Conservation (phyloP, 1,284 basidiomycete genomes). For the Peniophora sp. region DNA sequence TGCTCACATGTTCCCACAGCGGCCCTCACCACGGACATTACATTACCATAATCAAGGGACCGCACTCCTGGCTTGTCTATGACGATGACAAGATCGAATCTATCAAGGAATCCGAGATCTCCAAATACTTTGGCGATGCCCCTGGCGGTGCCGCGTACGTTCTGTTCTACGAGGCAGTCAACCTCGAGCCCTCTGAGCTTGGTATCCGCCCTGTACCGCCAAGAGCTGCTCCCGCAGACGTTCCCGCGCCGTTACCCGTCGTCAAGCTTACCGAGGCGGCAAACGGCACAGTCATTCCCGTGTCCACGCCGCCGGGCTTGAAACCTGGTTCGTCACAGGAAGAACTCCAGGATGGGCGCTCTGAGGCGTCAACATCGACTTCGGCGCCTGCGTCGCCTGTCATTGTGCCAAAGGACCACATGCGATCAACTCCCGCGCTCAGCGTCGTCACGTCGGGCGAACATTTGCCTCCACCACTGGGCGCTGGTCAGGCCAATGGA, state of each 20-base stretch:
- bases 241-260: slow-evolving; percentile 12
- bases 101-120: slow-evolving; percentile 85
- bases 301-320: no score
- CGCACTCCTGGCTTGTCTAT: slow-evolving; percentile 85
- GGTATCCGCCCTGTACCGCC: slow-evolving; percentile 41
- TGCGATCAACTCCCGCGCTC: slow-evolving; percentile 8
- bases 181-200: slow-evolving; percentile 67
- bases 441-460: not conserved
- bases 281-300: slow-evolving; percentile 1
- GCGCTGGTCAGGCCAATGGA: not conserved
- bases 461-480: slow-evolving; percentile 2
- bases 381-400: slow-evolving; percentile 10
- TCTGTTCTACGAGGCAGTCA: slow-evolving; percentile 92
- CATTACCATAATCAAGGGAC: slow-evolving; percentile 87
- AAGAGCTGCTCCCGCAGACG: slow-evolving; percentile 6
- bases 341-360: not conserved
- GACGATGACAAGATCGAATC: slow-evolving; percentile 91
- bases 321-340: not conserved
- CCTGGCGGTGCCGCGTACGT: slow-evolving; percentile 90
- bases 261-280: slow-evolving; percentile 8
- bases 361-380: slow-evolving; percentile 9
- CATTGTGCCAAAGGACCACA: no score
- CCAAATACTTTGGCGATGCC: slow-evolving; percentile 92
- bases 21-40: slow-evolving; percentile 98
- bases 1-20: slow-evolving; percentile 31